phyloP scores from a whole-genome alignment of 1,139 yeast species.

The Yamadazyma pseudoaaseri region DNA sequence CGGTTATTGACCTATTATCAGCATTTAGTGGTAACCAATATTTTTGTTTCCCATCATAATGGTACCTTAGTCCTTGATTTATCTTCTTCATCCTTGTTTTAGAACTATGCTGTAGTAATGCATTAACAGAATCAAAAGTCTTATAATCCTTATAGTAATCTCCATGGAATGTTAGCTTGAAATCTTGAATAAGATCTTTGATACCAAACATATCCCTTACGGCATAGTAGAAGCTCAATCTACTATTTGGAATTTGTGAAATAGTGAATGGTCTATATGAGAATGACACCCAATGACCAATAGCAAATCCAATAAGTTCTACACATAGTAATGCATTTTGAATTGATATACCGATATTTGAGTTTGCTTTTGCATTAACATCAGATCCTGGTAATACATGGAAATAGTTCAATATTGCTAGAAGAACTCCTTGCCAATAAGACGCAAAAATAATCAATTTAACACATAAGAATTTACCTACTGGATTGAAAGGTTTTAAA shows the following conservation, averaged over 20 bases:
- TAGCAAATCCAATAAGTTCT: constrained; percentile 82
- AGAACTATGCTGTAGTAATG: constrained; percentile 63
- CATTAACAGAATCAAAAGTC: constrained; percentile 79
- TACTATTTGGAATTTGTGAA: constrained; percentile 61
- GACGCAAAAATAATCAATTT: constrained; percentile 93
- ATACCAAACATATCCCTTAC: constrained; percentile 74
- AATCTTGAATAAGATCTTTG: constrained; percentile 75
- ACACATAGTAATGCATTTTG: constrained; percentile 81
- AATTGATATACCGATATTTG: constrained; percentile 54
- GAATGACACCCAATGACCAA: constrained; percentile 86
- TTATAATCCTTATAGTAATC: constrained; percentile 72
- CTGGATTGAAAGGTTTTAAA: constrained; percentile 76
- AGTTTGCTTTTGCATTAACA: constrained; percentile 22
- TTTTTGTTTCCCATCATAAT: constrained; percentile 72
- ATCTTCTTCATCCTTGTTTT: constrained; percentile 69
- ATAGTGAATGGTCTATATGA: constrained; percentile 71
- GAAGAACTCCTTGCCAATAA: constrained; percentile 88
- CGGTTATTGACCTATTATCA: constrained; percentile 19
- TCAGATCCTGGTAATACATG: constrained; percentile 45
- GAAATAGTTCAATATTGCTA: constrained; percentile 59
- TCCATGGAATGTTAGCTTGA: constrained; percentile 70
- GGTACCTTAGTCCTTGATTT: constrained; percentile 80
- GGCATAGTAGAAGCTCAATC: constrained; percentile 61
- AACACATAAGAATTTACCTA: constrained; percentile 91
- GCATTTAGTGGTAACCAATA: constrained; percentile 68